Percentiles rank a stretch among this genome's conserved stretches.
Conservation (phyloP, 352 stramenopile genomes). For the Phytophthora foliorum region DNA sequence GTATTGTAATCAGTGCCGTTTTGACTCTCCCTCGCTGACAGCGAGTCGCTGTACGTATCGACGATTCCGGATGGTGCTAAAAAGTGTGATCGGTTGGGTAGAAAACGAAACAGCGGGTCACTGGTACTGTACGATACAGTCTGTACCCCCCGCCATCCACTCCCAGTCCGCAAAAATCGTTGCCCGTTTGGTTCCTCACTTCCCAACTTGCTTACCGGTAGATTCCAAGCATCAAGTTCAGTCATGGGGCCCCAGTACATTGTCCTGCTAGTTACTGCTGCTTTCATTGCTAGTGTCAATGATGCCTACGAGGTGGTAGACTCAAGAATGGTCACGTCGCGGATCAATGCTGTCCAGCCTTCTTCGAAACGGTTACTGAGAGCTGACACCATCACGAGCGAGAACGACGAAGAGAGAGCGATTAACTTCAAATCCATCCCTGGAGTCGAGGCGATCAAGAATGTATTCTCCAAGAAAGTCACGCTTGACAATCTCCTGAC, state of each 20-base stretch:
- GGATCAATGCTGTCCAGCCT: background rate
- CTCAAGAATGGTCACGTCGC: background rate
- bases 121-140: too few species aligned
- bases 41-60: too few species aligned
- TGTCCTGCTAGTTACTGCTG: background rate
- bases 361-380: slow-evolving; percentile 11
- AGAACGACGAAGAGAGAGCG: slow-evolving; percentile 12
- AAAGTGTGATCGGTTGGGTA: background rate
- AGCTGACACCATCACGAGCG: background rate
- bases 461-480: slow-evolving; percentile 13
- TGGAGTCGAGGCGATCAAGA: background rate
- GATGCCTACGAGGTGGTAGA: background rate
- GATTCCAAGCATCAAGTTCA: background rate
- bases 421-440: slow-evolving; percentile 2
- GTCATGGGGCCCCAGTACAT: slow-evolving; percentile 5
- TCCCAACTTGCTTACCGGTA: too few species aligned
- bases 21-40: too few species aligned
- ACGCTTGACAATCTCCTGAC: background rate
- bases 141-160: too few species aligned
- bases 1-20: too few species aligned
- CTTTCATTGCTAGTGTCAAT: background rate
- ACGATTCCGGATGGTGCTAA: background rate
- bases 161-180: too few species aligned
- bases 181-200: too few species aligned
- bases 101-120: background rate